Conservation (phyloP, 164 flowering plant genomes). For the Pachysandra terminalis region DNA sequence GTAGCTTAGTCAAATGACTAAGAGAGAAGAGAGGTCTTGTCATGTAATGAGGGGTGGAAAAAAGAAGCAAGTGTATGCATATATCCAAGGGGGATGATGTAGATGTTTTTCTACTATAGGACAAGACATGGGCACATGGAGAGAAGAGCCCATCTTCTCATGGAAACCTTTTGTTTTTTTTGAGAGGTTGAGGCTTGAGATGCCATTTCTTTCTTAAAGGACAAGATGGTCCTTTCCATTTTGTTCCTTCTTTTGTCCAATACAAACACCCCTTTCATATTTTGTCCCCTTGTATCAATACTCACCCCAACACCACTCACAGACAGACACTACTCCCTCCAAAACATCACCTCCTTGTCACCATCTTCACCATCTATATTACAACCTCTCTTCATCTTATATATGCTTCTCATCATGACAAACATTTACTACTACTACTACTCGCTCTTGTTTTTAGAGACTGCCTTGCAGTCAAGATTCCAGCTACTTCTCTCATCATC, state of each 20-base stretch:
- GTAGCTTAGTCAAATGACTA: background rate
- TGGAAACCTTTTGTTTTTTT: slow-evolving; percentile 6
- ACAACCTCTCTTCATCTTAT: slow-evolving; percentile 12
- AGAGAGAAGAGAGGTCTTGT: background rate
- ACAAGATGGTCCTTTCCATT: slow-evolving; percentile 43
- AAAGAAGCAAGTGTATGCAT: background rate
- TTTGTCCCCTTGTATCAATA: slow-evolving; percentile 35
- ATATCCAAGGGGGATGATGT: slow-evolving; percentile 26
- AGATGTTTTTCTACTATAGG: slow-evolving; percentile 55
- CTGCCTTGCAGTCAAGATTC: too few species aligned
- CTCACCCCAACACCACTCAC: slow-evolving; percentile 36
- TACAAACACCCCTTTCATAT: slow-evolving; percentile 24
- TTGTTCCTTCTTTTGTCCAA: slow-evolving; percentile 42
- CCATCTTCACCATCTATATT: slow-evolving; percentile 32
- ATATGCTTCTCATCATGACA: slow-evolving; percentile 7
- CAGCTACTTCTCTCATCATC: too few species aligned
- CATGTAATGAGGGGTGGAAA: background rate
- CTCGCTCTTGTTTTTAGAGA: too few species aligned
- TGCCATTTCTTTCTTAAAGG: slow-evolving; percentile 24
- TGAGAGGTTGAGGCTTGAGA: slow-evolving; percentile 16
- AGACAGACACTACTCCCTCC: too few species aligned
- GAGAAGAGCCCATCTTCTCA: slow-evolving; percentile 6
- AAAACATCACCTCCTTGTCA: too few species aligned
- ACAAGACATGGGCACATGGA: slow-evolving; percentile 64
- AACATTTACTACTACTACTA: too few species aligned